Conservation (phyloP, 805 yeast genomes). For the Barnettozyma wickerhamii region DNA sequence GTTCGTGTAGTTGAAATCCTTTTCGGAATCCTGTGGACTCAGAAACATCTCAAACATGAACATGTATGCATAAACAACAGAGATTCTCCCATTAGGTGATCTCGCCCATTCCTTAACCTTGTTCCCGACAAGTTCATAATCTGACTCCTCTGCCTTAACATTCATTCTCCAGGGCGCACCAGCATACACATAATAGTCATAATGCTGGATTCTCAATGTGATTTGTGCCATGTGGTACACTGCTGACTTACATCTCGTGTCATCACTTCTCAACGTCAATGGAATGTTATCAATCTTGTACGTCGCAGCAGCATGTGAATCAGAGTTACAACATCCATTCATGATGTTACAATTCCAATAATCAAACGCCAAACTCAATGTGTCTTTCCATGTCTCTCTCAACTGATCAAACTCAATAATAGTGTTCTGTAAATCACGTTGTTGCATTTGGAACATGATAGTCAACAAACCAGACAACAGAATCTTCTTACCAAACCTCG, state of each 20-base stretch:
- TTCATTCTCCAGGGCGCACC: constrained; percentile 84
- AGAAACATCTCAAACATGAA: constrained; percentile 59
- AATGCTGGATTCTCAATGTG: constrained; percentile 65
- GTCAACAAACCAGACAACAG: constrained; percentile 64
- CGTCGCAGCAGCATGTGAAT: constrained; percentile 15
- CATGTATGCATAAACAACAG: constrained; percentile 58
- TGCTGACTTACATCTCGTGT: constrained; percentile 56
- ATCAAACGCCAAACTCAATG: constrained; percentile 65
- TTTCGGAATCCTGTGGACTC: constrained; percentile 42
- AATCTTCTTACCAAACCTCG: constrained; percentile 62
- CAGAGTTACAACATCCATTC: constrained; percentile 29
- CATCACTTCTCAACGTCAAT: constrained; percentile 25
- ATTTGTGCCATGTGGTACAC: constrained; percentile 73
- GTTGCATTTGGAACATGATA: constrained; percentile 68
- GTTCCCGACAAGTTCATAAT: constrained; percentile 43
- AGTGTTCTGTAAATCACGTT: constrained; percentile 59
- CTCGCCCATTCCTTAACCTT: constrained; percentile 51
- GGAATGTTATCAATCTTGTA: constrained; percentile 19
- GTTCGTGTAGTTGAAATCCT: constrained; percentile 35
- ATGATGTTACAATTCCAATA: constrained; percentile 54
- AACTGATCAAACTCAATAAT: constrained; percentile 37
- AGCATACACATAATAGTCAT: constrained; percentile 72
- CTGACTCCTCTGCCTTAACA: constrained; percentile 50
- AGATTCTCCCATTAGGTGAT: constrained; percentile 43
- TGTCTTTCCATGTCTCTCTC: constrained; percentile 62